phyloP scores from a whole-genome alignment of 345 rosid genomes.

The Bretschneidera sinensis region DNA sequence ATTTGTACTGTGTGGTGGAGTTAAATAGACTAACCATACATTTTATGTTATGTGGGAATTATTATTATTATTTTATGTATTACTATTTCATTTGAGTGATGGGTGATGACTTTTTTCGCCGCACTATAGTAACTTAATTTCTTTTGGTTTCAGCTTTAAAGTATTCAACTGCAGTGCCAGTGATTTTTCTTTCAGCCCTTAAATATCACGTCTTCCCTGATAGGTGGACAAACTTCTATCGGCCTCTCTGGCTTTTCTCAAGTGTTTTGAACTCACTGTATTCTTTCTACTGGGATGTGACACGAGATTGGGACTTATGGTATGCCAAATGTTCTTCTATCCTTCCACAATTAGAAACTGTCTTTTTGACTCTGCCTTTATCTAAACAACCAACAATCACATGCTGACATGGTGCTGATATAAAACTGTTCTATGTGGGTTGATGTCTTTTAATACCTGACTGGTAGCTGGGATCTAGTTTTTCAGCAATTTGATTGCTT shows the following conservation, averaged over 20 bases:
- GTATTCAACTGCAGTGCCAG: slow-evolving; percentile 88
- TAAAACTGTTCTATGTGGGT: no score
- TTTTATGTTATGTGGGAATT: no score
- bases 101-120: slow-evolving; percentile 1
- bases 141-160: slow-evolving; percentile 68
- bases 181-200: slow-evolving; percentile 92
- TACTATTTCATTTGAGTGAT: no score
- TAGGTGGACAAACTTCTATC: slow-evolving; percentile 73
- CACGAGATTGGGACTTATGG: slow-evolving; percentile 98
- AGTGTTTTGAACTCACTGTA: slow-evolving; percentile 73
- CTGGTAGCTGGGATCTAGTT: no score
- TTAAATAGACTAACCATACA: neutral
- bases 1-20: neutral
- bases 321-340: slow-evolving; percentile 21
- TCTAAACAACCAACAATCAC: neutral
- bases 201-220: slow-evolving; percentile 74
- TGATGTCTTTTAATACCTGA: no score
- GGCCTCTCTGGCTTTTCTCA: slow-evolving; percentile 90
- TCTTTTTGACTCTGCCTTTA: neutral
- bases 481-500: no score
- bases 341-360: neutral
- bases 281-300: slow-evolving; percentile 95
- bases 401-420: no score
- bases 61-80: no score
- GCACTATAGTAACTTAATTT: slow-evolving; percentile 21